Base-by-base conservation (phyloP, 345 rosid species). In the Eucalyptus erythrocorys region DNA sequence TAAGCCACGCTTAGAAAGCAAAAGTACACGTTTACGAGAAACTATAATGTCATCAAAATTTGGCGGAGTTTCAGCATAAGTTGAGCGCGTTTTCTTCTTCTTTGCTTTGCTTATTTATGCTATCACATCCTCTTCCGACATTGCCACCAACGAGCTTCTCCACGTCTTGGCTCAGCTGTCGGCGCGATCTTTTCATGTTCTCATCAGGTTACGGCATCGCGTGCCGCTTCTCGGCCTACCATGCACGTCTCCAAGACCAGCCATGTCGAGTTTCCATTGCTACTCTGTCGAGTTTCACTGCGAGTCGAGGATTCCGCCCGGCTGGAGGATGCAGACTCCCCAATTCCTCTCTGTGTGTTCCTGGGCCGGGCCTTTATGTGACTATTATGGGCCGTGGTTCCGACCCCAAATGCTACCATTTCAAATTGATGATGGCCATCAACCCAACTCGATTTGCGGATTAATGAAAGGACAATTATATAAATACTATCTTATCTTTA, bases 401-500 rank as follows among this genome's bases (percentile, higher is more conserved):
- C 0, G 81, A 10, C 81, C 8, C 14, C 26, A 37, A 37, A 45
- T 13, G 3, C 8, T 10, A 71, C 14, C 45, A 10, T 71, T 71
- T 19, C 27, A 71, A 71, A 68, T 71, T 71, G 81, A 71, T 3
- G 22, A 71, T 19, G 26, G 43, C 40, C 8, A 17, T 71, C 7
- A 71, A 71, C 40, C 24, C 26, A 37, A 37, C 45, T 71, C 45
- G 14, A 10, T 71, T 37, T 37, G 45, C 1, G 4, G 45, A 37
- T 55, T 24, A 26, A 24, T 51, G 21, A 21, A 51, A 51, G 26
- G 57, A 21, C 57, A 3, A 51, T 51, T 51, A 51, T 51, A 21
- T 51, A 51, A 51, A 51, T 21, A 0, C 19, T 1, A 0, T 51
- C 0, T 21, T 0, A 51, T 3, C 10, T 21, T 51, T 51, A 1